Percentiles rank a stretch among this genome's conserved stretches.
phyloP scores from a whole-genome alignment of 1,284 basidiomycete species.

The Microbotryum violaceum region DNA sequence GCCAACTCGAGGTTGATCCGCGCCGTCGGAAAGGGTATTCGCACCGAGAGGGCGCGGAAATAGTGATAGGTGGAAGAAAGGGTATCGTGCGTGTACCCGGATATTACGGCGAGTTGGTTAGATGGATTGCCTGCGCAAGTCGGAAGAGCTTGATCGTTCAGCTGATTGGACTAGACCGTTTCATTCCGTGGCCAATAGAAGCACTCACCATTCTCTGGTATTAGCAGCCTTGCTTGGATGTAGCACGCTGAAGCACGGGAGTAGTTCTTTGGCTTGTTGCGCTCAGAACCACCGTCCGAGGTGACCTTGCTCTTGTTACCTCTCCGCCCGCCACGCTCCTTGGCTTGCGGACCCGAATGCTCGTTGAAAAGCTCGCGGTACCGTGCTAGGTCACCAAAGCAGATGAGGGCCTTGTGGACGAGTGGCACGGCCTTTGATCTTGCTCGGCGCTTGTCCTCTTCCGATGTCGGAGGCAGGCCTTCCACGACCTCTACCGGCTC shows the following conservation, averaged over 20 bases:
- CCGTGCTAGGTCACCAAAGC: conserved; percentile 84
- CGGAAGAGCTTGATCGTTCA: neutral
- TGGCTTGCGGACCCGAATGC: conserved; percentile 32
- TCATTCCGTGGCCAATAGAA: neutral
- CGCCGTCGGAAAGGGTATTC: conserved; percentile 77
- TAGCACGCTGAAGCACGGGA: conserved; percentile 70
- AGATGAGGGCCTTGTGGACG: conserved; percentile 80
- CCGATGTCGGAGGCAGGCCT: conserved; percentile 34
- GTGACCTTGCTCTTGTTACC: conserved; percentile 26
- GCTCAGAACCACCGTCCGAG: neutral
- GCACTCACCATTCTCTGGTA: conserved; percentile 56
- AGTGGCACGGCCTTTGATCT: conserved; percentile 45
- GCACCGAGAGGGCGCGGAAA: conserved; percentile 82
- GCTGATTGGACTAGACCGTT: neutral
- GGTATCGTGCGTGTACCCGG: conserved; percentile 72
- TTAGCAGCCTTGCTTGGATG: conserved; percentile 67
- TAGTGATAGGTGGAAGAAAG: conserved; percentile 77
- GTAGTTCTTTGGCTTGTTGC: conserved; percentile 49
- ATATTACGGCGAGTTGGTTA: conserved; percentile 89
- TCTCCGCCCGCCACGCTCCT: conserved; percentile 30
- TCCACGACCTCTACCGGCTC: conserved; percentile 46
- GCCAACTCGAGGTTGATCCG: conserved; percentile 72
- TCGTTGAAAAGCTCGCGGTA: conserved; percentile 87
- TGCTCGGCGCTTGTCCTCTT: conserved; percentile 1
- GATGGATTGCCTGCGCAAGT: conserved; percentile 65